These are phyloP conservation scores for Microcera coccophila DNA, from an alignment of 2,329 filamentous ascomycete species.

Conservation along the genomic window DNA sequence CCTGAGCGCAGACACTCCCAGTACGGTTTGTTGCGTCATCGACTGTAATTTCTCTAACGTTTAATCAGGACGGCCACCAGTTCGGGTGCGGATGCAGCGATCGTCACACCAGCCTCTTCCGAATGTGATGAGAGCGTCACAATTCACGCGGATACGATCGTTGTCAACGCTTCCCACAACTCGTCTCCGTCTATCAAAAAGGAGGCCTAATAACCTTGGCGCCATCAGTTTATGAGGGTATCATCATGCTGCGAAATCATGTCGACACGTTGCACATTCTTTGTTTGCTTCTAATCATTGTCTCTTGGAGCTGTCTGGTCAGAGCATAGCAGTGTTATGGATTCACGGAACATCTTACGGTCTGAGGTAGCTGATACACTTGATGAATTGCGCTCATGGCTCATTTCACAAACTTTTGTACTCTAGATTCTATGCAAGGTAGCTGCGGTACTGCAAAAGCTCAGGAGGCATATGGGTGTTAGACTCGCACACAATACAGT, in stretches of 20 bases:
- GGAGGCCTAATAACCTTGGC: slow-evolving; percentile 31
- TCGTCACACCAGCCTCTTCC: slow-evolving; percentile 41
- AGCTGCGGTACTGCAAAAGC: slow-evolving; percentile 22
- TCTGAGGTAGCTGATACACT: slow-evolving; percentile 34
- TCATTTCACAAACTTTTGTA: slow-evolving; percentile 39
- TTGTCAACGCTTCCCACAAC: slow-evolving; percentile 41
- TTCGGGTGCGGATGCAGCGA: slow-evolving; percentile 38
- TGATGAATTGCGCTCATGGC: slow-evolving; percentile 29
- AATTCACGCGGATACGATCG: slow-evolving; percentile 49
- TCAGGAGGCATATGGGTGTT: slow-evolving; percentile 19
- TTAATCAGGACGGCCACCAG: slow-evolving; percentile 36
- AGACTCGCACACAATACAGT: slow-evolving; percentile 19
- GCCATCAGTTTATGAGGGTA: neutral
- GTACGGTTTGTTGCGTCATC: slow-evolving; percentile 31
- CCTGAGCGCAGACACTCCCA: slow-evolving; percentile 33
- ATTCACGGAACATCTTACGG: slow-evolving; percentile 36
- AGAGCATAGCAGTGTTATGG: slow-evolving; percentile 25
- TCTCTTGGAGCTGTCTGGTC: slow-evolving; percentile 20
- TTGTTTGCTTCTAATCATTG: slow-evolving; percentile 9
- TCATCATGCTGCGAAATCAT: neutral
- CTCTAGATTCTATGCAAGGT: slow-evolving; percentile 35
- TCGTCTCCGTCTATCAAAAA: slow-evolving; percentile 47
- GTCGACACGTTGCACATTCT: neutral
- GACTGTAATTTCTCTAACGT: slow-evolving; percentile 32
- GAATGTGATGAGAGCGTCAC: slow-evolving; percentile 53